Percentiles rank a stretch among this genome's conserved stretches.
phyloP scores from a whole-genome alignment of 1,284 basidiomycete genomes.

The Ceratobasidium sp. region DNA sequence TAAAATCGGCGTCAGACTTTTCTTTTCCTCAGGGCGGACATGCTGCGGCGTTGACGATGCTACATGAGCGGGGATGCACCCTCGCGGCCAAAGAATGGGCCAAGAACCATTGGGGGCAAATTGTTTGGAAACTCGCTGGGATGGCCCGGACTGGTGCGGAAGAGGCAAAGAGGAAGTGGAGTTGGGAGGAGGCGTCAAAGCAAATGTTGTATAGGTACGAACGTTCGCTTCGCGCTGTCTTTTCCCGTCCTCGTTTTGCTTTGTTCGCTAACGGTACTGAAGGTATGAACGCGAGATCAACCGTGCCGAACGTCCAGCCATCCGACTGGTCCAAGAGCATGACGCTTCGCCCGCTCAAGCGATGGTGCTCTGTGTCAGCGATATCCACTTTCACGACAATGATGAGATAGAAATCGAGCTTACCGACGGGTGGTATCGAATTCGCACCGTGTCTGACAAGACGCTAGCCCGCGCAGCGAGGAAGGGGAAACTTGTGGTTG shows the following conservation, averaged over 20 bases:
- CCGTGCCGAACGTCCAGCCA: conserved; percentile 79
- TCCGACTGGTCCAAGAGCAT: conserved; percentile 81
- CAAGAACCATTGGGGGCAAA: conserved; percentile 89
- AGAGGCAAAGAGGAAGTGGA: conserved; percentile 75
- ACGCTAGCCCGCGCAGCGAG: conserved; percentile 78
- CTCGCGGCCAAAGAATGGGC: conserved; percentile 85
- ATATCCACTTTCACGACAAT: conserved; percentile 54
- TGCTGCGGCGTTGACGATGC: conserved; percentile 65
- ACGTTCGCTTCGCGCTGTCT: not conserved
- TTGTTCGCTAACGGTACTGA: conserved; percentile 12
- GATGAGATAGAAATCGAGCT: conserved; percentile 72
- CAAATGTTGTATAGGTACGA: conserved; percentile 89
- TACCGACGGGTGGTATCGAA: conserved; percentile 96
- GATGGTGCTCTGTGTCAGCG: conserved; percentile 88
- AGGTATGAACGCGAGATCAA: conserved; percentile 95
- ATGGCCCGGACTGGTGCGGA: conserved; percentile 80
- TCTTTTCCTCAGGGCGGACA: conserved; percentile 60
- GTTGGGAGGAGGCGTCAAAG: conserved; percentile 79
- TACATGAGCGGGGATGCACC: conserved; percentile 67
- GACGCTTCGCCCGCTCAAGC: conserved; percentile 79
- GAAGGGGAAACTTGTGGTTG: conserved; percentile 76
- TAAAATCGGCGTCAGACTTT: conserved; percentile 46
- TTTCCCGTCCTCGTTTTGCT: not conserved
- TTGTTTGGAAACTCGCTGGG: conserved; percentile 95
- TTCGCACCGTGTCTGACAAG: conserved; percentile 82